A percentile compares a stretch with the other conserved stretches of the same genome.
Evolutionary conservation across 306 rosid genomes (phyloP).

Genomic region (Begonia loranthoides): DNA sequence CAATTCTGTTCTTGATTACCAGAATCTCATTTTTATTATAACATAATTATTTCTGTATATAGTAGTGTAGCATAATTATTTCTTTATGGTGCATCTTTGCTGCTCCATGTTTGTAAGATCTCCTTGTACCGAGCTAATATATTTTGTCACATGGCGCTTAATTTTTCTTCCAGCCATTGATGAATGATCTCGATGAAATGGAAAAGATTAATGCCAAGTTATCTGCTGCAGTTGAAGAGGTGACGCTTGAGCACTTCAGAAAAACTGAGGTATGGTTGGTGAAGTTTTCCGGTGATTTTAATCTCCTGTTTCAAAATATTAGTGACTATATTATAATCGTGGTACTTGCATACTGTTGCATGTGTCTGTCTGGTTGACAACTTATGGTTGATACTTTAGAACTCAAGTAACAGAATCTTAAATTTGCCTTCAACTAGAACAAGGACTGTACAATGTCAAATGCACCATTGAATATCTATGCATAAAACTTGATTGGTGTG

Average conservation of each 20-base stretch:
- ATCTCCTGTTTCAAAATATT: too few species aligned
- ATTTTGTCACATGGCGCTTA: constrained; percentile 3
- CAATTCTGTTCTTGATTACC: not conserved
- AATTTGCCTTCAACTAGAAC: too few species aligned
- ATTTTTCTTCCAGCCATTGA: constrained; percentile 42
- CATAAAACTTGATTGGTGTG: too few species aligned
- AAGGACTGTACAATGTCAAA: too few species aligned
- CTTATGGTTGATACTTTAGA: too few species aligned
- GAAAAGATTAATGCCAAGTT: constrained; percentile 83
- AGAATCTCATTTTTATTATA: not conserved
- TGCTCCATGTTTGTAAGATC: not conserved
- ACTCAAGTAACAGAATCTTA: too few species aligned
- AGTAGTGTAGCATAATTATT: constrained; percentile 2
- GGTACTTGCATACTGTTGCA: too few species aligned
- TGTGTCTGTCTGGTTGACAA: too few species aligned
- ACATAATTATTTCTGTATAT: not conserved
- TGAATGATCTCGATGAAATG: constrained; percentile 99
- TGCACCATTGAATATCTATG: too few species aligned
- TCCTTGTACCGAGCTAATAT: constrained; percentile 10
- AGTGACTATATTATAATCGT: too few species aligned
- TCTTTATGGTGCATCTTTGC: not conserved
- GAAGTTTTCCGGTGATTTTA: not conserved
- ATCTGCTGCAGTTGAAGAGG: constrained; percentile 89
- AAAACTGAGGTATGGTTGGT: constrained; percentile 60
- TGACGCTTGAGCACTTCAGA: constrained; percentile 87